Conservation (phyloP, 139 green algal genomes). For the Micractinium sp. region DNA sequence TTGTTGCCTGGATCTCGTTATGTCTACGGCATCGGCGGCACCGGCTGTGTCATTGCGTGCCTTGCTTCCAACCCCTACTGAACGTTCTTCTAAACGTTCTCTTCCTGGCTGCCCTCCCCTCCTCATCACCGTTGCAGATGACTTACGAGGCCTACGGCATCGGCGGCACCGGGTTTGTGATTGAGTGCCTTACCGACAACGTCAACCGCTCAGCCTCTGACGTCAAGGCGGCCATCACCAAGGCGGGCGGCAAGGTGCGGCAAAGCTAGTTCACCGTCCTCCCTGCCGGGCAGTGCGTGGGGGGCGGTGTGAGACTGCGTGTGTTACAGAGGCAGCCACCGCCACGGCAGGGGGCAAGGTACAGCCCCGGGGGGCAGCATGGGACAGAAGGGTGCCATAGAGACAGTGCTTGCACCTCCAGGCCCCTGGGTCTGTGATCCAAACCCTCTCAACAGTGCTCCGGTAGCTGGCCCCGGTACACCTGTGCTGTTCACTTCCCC, state of each 20-base stretch:
- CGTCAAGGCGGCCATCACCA: slow-evolving; percentile 78
- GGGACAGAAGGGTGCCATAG: too few species aligned
- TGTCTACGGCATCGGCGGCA: slow-evolving; percentile 50
- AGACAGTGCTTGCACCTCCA: too few species aligned
- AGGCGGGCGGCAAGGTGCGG: slow-evolving; percentile 79
- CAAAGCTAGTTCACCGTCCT: too few species aligned
- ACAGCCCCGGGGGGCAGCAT: too few species aligned
- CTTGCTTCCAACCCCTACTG: slow-evolving; percentile 88
- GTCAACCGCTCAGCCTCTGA: slow-evolving; percentile 76
- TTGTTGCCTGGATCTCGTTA: neutral
- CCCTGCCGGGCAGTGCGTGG: too few species aligned
- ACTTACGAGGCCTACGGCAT: slow-evolving; percentile 61
- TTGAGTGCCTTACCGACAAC: slow-evolving; percentile 94
- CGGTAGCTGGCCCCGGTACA: too few species aligned
- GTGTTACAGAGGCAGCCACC: too few species aligned
- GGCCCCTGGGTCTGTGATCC: too few species aligned
- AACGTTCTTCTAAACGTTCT: neutral
- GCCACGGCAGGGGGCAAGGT: too few species aligned
- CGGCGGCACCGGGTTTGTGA: slow-evolving; percentile 89
- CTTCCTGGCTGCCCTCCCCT: neutral
- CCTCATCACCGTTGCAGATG: neutral
- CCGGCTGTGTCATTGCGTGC: slow-evolving; percentile 88
- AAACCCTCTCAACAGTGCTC: too few species aligned
- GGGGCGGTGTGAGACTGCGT: too few species aligned
- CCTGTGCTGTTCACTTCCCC: neutral